Base-by-base conservation (phyloP, 192 early-diverging fungal species). In the Coemansia sp. region DNA sequence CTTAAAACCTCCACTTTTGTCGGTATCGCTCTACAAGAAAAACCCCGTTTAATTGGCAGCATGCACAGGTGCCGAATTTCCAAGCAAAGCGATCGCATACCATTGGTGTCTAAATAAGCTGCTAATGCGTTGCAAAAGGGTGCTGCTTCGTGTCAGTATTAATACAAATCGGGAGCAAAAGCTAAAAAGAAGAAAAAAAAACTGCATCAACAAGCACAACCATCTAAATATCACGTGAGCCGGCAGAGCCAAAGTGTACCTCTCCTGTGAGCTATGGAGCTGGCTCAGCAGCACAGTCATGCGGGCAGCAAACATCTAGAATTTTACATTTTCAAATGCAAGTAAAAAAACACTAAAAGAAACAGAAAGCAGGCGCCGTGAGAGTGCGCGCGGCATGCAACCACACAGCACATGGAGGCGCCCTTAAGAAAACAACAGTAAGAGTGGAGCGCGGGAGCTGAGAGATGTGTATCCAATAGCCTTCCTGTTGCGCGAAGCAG, bases 271-370 rank as follows among this genome's bases (percentile, higher is more conserved):
- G 23, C 23, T 4, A 26, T 26, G 23, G 23, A 26, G 1, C 23
- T 26, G 23, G 23, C 23, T 26, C 23, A 26, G 37, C 37, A 39
- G 37, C 6, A 1, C 37, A 10, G 37, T 12, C 9, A 39, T 10
- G 37, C 37, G 37, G 37, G 37, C 37, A 14, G 31, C 39, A 10
- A 37, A 47, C 38, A 30, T 57, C 43, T 11, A 47, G 17, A 41
- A 40, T 50, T 55, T 49, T 47, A 53, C 55, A 57, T 57, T 57
- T 32, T 47, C 40, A 39, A 51, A 51, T 51, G 48, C 47, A 60
- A 51, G 17, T 43, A 45, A 51, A 61, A 61, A 21, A 62, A 44
- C 51, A 23, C 31, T 20, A 64, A 55, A 38, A 51, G 50, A 62
- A 21, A 45, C 43, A 45, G 43, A 45, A 12, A 26, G 23, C 1